A percentile compares a stretch with the other conserved stretches of the same genome.
These are phyloP conservation scores for Neonectria neomacrospora DNA, from an alignment of 2,329 filamentous ascomycete genomes.

Conservation along the genomic window DNA sequence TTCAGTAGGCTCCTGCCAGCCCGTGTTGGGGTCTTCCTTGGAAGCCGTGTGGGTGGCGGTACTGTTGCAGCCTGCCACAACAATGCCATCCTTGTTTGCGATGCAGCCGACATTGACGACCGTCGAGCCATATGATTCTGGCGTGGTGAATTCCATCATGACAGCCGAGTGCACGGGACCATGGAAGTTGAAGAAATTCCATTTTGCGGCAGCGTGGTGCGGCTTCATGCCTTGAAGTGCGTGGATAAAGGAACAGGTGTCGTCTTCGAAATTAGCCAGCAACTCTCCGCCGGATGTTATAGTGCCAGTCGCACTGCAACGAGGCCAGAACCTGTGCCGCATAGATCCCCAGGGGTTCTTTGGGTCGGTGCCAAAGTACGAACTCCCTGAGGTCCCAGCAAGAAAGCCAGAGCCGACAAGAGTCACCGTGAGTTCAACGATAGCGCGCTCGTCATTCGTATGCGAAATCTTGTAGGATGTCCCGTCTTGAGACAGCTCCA, in stretches of 20 bases:
- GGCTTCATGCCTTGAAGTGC: slow-evolving; percentile 99
- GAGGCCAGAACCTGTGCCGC: slow-evolving; percentile 94
- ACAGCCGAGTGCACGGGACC: slow-evolving; percentile 86
- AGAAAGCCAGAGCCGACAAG: slow-evolving; percentile 83
- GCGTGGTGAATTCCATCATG: slow-evolving; percentile 96
- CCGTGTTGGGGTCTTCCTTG: slow-evolving; percentile 78
- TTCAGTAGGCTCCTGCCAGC: slow-evolving; percentile 87
- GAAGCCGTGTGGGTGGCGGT: slow-evolving; percentile 76
- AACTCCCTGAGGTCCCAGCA: slow-evolving; percentile 84
- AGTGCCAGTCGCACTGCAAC: slow-evolving; percentile 82
- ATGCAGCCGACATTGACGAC: slow-evolving; percentile 87
- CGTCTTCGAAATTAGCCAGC: slow-evolving; percentile 88
- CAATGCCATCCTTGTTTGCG: slow-evolving; percentile 80
- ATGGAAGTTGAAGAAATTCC: slow-evolving; percentile 96
- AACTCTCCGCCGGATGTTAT: slow-evolving; percentile 86
- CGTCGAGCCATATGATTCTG: slow-evolving; percentile 89
- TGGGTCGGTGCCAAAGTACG: slow-evolving; percentile 86
- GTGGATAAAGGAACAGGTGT: slow-evolving; percentile 81
- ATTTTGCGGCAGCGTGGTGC: slow-evolving; percentile 89
- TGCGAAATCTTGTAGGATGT: slow-evolving; percentile 89
- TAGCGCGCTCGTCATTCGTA: slow-evolving; percentile 79
- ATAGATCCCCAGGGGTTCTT: slow-evolving; percentile 90
- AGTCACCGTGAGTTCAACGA: slow-evolving; percentile 88
- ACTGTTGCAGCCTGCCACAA: slow-evolving; percentile 76
- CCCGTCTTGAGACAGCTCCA: slow-evolving; percentile 88